These are phyloP conservation scores for Heimioporus sp. DNA, from an alignment of 768 basidiomycete species.

Conservation along the genomic window DNA sequence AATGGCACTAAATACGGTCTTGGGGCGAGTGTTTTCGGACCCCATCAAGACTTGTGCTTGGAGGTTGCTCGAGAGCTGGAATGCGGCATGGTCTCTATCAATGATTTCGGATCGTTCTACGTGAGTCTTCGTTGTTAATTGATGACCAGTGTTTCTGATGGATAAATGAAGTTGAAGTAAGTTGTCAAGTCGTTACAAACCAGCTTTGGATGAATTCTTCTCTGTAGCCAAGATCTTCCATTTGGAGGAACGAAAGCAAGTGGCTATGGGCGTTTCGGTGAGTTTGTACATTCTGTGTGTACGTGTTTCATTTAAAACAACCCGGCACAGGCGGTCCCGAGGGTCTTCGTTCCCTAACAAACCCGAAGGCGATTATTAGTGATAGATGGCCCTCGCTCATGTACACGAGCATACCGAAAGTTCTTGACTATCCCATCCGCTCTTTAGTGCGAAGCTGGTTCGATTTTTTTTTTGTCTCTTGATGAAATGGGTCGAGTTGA, in stretches of 20 bases:
- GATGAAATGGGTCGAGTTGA: neutral
- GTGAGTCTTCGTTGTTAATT: slow-evolving; percentile 40
- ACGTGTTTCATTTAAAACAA: slow-evolving; percentile 6
- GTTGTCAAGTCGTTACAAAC: slow-evolving; percentile 24
- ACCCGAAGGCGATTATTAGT: slow-evolving; percentile 80
- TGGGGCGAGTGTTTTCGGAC: slow-evolving; percentile 93
- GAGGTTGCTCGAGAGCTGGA: slow-evolving; percentile 79
- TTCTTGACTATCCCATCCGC: slow-evolving; percentile 82
- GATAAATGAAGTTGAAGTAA: slow-evolving; percentile 58
- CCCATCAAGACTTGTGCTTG: slow-evolving; percentile 72
- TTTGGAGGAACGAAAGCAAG: slow-evolving; percentile 92
- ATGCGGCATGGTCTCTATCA: slow-evolving; percentile 96
- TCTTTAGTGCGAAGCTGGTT: slow-evolving; percentile 76
- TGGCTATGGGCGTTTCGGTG: slow-evolving; percentile 93
- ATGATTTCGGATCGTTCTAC: slow-evolving; percentile 91
- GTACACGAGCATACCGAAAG: slow-evolving; percentile 82
- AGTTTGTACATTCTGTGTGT: slow-evolving; percentile 17
- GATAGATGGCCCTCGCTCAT: slow-evolving; percentile 85
- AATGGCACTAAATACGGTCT: slow-evolving; percentile 89
- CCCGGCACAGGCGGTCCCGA: slow-evolving; percentile 75
- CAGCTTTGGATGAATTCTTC: neutral
- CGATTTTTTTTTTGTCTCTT: slow-evolving; percentile 22
- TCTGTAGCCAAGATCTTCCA: slow-evolving; percentile 79
- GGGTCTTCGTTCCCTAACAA: slow-evolving; percentile 85
- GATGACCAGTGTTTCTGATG: slow-evolving; percentile 14